These are phyloP conservation scores for Lithospermum erythrorhizon DNA, from an alignment of 257 asterid genomes.

Conservation along the genomic window DNA sequence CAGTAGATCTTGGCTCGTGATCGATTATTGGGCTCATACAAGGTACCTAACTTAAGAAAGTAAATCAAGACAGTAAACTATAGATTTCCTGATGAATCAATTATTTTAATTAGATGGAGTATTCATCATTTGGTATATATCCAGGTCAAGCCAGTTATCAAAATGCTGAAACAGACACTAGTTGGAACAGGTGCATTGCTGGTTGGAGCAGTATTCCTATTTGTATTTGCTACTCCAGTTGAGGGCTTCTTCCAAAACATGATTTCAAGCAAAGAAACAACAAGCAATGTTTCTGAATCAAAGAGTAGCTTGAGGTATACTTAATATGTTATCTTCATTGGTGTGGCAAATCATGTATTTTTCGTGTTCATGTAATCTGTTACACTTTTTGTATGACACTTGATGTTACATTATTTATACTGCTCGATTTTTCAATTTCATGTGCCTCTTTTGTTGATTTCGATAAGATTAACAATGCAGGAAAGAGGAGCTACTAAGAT, in stretches of 20 bases:
- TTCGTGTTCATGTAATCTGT: too few species aligned
- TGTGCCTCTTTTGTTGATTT: neutral
- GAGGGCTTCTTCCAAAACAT: conserved; percentile 49
- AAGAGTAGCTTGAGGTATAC: conserved; percentile 50
- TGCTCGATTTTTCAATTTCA: too few species aligned
- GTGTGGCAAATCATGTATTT: neutral
- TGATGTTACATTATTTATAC: too few species aligned
- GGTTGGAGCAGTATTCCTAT: conserved; percentile 55
- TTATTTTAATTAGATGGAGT: neutral
- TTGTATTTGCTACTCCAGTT: conserved; percentile 69
- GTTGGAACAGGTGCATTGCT: conserved; percentile 80
- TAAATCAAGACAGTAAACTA: neutral
- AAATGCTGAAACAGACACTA: conserved; percentile 78
- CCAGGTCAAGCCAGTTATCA: conserved; percentile 82
- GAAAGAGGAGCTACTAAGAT: conserved; percentile 68
- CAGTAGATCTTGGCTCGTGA: conserved; percentile 84
- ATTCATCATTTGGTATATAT: conserved; percentile 7
- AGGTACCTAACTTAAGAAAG: conserved; percentile 33
- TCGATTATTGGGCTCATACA: conserved; percentile 68
- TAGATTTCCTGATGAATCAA: neutral
- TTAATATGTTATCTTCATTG: neutral
- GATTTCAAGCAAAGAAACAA: conserved; percentile 26
- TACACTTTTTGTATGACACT: too few species aligned
- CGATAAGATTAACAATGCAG: conserved; percentile 19
- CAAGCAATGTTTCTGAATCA: conserved; percentile 35